Percentiles rank a stretch among this genome's conserved stretches.
These are phyloP conservation scores for Solanum sparsipilum DNA, from an alignment of 257 asterid genomes.

Conservation along the genomic window DNA sequence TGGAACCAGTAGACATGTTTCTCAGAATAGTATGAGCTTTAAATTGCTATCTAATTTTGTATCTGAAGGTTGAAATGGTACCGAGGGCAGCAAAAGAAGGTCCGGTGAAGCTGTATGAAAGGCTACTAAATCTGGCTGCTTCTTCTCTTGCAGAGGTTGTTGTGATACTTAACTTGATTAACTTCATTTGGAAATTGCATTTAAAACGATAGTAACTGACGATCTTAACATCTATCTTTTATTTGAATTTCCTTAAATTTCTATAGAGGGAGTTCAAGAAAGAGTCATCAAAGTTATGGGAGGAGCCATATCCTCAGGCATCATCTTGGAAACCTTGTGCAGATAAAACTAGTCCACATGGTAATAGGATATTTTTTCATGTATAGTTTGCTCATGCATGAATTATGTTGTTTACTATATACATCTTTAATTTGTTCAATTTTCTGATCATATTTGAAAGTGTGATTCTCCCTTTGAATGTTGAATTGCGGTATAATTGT, in stretches of 20 bases:
- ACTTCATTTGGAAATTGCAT: background rate
- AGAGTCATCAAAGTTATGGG: slow-evolving; percentile 52
- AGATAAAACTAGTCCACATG: slow-evolving; percentile 29
- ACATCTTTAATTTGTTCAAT: background rate
- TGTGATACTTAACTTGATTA: background rate
- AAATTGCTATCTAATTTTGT: background rate
- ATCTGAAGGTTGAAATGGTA: slow-evolving; percentile 16
- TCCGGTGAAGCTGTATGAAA: slow-evolving; percentile 47
- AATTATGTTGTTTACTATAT: background rate
- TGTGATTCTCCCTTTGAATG: slow-evolving; percentile 1
- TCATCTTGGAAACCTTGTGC: slow-evolving; percentile 84
- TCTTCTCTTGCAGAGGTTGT: slow-evolving; percentile 61
- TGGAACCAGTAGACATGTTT: background rate
- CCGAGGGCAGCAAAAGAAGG: background rate
- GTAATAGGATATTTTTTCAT: slow-evolving; percentile 11
- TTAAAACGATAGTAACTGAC: no score
- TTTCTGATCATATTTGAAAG: background rate
- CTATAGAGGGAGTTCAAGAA: slow-evolving; percentile 38
- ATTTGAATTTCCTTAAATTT: background rate
- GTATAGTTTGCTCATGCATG: background rate
- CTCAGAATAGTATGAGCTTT: background rate
- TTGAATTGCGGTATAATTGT: slow-evolving; percentile 20
- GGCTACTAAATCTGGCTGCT: slow-evolving; percentile 54
- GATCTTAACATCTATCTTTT: background rate
- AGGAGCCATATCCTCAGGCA: slow-evolving; percentile 47